Base-by-base conservation (phyloP, 805 yeast genomes). In the Candida ovalis region DNA sequence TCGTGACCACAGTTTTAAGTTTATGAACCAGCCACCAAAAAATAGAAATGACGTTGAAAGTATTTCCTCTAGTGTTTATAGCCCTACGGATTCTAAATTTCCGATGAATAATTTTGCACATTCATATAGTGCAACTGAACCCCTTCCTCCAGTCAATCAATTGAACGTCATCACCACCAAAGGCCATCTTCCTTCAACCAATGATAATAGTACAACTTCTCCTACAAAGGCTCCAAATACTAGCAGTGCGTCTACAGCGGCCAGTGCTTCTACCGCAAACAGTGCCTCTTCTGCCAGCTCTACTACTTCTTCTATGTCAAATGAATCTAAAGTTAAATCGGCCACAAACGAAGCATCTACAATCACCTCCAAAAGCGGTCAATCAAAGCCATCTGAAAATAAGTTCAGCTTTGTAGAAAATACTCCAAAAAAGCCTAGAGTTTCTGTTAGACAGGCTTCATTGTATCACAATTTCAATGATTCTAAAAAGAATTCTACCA, bases 371-470 rank as follows among this genome's bases (percentile, higher is more conserved):
- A 7, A 1, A 25, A 5, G 17, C 17, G 22, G 24, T 10, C 23
- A 8, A 23, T 39, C 42, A 4, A 40, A 24, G 7, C 10, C 32
- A 10, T 40, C 43, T 25, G n/a, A 23, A 12, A 8, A 35, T 28
- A 24, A 10, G 7, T 40, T 19, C 3, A 28, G 15, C 8, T 18
- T 40, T 18, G 3, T 35, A 4, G 19, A 12, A n/a, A 18, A 37
- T 37, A 15, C 35, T 30, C 35, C 7, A n/a, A 43, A 37, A 12
- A 60, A 56, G 25, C 46, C 57, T 10, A 54, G 63, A 40, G 60
- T 64, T 5, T 63, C 68, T 0, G 60, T 64, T 18, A 51, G 64
- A 22, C 59, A 63, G 41, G 56, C 59, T 37, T 59, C 66, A 2
- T 42, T 64, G 12, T 62, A 59, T 42, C 61, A 56, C 28, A 46